Base-by-base conservation (phyloP, 345 rosid species). In the Brassica juncea region DNA sequence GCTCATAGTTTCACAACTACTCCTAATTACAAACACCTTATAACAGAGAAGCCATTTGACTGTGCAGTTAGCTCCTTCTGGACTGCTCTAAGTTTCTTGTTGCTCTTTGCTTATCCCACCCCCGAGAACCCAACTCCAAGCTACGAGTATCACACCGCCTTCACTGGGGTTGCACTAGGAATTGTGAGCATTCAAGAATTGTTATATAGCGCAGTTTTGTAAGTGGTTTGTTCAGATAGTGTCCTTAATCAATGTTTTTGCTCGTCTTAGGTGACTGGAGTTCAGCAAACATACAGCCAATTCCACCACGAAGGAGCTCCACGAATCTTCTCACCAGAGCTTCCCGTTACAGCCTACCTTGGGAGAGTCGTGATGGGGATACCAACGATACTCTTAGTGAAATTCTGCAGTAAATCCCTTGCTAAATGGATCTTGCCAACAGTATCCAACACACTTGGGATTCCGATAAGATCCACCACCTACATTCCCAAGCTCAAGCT, bases 71-170 rank as follows among this genome's bases (percentile, higher is more conserved):
- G 86, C 55, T 84, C 89, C 66, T 95, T 95, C 81, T 95, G 99
- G 98, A 88, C 89, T 0, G 88, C 87, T 68, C 80, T 95, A 37
- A 91, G 99, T 86, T 87, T 95, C 83, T 75, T 95, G 75, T 81
- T 95, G 80, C 94, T 93, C 68, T 95, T 95, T 84, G 99, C 99
- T 71, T 95, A 95, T 82, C 99, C 99, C 6, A 93, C 91, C 34
- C 99, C 99, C 0, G 97, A 93, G 85, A 25, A 85, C 66, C 94
- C 98, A 68, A 93, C 98, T 68, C 99, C 99, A 76, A 95, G 99
- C 82, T 95, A 86, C 71, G 98, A 95, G 87, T 95, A 49, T 73
- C 99, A 95, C 83, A 82, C 98, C 1, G 98, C 99, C 72, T 95
- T 95, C 82, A 62, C 77, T n/a, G 99, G 99, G 5, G 98, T 93